Conservation (phyloP, 345 rosid species). For the Streptanthus diversifolius region DNA sequence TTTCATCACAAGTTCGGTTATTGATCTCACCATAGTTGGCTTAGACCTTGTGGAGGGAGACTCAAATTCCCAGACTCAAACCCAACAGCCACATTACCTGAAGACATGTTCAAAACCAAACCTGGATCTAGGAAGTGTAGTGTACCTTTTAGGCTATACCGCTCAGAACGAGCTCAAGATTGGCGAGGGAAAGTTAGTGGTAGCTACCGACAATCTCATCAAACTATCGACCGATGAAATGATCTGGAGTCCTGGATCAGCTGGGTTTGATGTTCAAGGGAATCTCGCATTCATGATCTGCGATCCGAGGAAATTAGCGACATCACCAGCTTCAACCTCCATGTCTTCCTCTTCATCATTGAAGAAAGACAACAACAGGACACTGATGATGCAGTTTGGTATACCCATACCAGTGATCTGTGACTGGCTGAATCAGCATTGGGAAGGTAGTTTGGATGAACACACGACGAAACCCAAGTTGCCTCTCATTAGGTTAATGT, state of each 20-base stretch:
- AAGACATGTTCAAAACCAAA: slow-evolving; percentile 80
- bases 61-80: slow-evolving; percentile 57
- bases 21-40: slow-evolving; percentile 88
- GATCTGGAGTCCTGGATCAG: slow-evolving; percentile 82
- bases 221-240: slow-evolving; percentile 82
- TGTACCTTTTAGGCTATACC: slow-evolving; percentile 68
- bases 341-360: slow-evolving; percentile 58
- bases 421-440: slow-evolving; percentile 96
- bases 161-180: slow-evolving; percentile 59
- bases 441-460: slow-evolving; percentile 97
- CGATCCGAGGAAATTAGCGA: slow-evolving; percentile 92
- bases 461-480: slow-evolving; percentile 71
- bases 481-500: slow-evolving; percentile 84
- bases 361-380: slow-evolving; percentile 51
- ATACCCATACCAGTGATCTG: slow-evolving; percentile 88
- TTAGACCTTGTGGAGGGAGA: slow-evolving; percentile 79
- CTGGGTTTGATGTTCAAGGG: slow-evolving; percentile 89
- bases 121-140: slow-evolving; percentile 69
- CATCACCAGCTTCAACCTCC: slow-evolving; percentile 77
- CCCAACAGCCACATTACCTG: slow-evolving; percentile 72
- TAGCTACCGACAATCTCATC: slow-evolving; percentile 90
- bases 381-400: slow-evolving; percentile 76
- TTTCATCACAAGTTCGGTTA: slow-evolving; percentile 83
- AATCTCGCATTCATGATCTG: slow-evolving; percentile 96
- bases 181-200: slow-evolving; percentile 88